Conservation (phyloP, 106 monocot species). For the Xerophyta viscosa region DNA sequence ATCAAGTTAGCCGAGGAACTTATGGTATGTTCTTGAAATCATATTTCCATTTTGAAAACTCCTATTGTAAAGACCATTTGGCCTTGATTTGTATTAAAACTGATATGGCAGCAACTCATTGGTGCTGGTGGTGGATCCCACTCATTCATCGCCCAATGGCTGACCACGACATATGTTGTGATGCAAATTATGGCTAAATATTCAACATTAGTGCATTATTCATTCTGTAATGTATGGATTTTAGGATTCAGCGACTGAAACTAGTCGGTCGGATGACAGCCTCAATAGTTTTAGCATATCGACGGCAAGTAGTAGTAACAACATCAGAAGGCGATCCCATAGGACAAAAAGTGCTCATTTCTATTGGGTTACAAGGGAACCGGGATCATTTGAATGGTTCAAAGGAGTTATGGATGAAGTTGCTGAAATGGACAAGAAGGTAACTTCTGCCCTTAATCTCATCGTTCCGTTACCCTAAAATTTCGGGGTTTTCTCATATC, state of each 20-base stretch:
- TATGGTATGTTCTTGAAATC: constrained; percentile 14
- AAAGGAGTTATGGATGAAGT: constrained; percentile 94
- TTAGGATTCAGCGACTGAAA: constrained; percentile 55
- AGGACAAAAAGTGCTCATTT: constrained; percentile 71
- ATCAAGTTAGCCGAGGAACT: constrained; percentile 58
- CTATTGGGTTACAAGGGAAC: constrained; percentile 85
- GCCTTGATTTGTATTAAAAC: too few species aligned
- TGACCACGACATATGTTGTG: too few species aligned
- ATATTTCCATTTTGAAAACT: neutral
- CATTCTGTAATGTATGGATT: too few species aligned
- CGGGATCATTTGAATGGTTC: constrained; percentile 90
- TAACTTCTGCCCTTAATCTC: too few species aligned
- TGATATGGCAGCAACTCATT: too few species aligned
- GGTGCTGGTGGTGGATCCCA: too few species aligned
- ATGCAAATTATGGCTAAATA: too few species aligned
- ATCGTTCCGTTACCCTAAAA: too few species aligned
- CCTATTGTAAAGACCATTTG: too few species aligned
- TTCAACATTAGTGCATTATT: too few species aligned
- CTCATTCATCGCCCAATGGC: too few species aligned
- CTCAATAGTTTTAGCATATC: constrained; percentile 36
- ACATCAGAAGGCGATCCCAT: constrained; percentile 40
- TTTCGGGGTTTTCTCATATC: too few species aligned
- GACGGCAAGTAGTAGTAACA: constrained; percentile 16
- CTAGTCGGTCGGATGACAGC: constrained; percentile 55
- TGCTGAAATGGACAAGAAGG: constrained; percentile 85